phyloP scores from a whole-genome alignment of 2,329 filamentous ascomycete species.

The Leptographium wingfieldii region DNA sequence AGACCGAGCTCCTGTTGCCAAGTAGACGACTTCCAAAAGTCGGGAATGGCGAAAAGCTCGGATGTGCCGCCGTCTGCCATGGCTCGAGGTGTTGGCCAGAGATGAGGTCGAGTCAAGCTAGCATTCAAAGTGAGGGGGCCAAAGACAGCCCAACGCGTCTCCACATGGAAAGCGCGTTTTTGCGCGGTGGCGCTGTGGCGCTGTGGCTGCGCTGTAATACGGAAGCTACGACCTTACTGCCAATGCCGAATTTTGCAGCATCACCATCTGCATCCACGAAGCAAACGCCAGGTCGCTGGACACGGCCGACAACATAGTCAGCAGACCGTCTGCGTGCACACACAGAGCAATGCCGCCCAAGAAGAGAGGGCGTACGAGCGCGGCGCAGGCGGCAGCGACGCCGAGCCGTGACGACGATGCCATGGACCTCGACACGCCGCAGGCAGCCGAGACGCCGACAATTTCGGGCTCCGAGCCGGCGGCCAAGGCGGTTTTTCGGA shows the following conservation, averaged over 20 bases:
- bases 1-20: constrained; percentile 25
- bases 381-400: constrained; percentile 25
- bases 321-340: background rate
- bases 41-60: constrained; percentile 50
- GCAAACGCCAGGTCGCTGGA: background rate
- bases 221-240: background rate
- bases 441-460: constrained; percentile 37
- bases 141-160: background rate
- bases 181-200: constrained; percentile 1
- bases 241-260: background rate
- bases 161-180: background rate
- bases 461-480: constrained; percentile 21
- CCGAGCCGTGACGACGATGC: constrained; percentile 42
- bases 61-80: constrained; percentile 21
- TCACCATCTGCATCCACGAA: background rate
- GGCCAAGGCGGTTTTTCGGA: constrained; percentile 10
- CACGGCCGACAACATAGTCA: background rate
- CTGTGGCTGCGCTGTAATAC: constrained; percentile 1
- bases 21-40: constrained; percentile 45
- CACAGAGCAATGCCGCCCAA: constrained; percentile 41
- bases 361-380: constrained; percentile 50
- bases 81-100: background rate
- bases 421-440: constrained; percentile 46
- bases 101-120: background rate
- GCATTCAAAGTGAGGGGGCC: background rate